Percentiles rank a stretch among this genome's conserved stretches.
These are phyloP conservation scores for Epichloe aotearoae DNA, from an alignment of 2,329 filamentous ascomycete genomes.

Conservation along the genomic window DNA sequence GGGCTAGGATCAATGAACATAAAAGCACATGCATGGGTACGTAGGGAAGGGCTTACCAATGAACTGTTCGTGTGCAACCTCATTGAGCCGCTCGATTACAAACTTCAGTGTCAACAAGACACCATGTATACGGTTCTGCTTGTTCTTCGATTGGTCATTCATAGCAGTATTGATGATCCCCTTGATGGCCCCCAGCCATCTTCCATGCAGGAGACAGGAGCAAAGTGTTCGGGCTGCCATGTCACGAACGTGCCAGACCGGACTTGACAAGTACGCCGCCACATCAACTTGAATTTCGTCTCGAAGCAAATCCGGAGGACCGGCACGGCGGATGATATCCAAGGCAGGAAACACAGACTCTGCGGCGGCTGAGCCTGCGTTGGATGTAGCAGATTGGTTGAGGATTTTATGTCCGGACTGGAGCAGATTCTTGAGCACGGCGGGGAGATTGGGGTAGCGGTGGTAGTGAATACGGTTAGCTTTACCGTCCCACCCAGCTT, in stretches of 20 bases:
- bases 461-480: constrained; percentile 55
- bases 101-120: constrained; percentile 42
- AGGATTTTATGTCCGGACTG: constrained; percentile 34
- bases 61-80: constrained; percentile 30
- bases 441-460: constrained; percentile 52
- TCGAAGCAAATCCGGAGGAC: constrained; percentile 45
- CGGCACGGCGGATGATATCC: constrained; percentile 64
- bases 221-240: constrained; percentile 64
- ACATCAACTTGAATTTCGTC: constrained; percentile 45
- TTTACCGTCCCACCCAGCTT: constrained; percentile 49
- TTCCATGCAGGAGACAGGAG: constrained; percentile 41
- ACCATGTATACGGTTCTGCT: constrained; percentile 45
- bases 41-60: constrained; percentile 22
- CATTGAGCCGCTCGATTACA: constrained; percentile 38
- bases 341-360: constrained; percentile 72
- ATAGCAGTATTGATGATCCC: constrained; percentile 22
- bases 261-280: constrained; percentile 49
- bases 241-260: constrained; percentile 69
- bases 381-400: constrained; percentile 18
- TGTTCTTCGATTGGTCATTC: constrained; percentile 12
- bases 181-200: constrained; percentile 32
- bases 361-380: constrained; percentile 19
- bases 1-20: neutral
- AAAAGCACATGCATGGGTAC: too few species aligned
- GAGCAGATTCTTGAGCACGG: constrained; percentile 50